Evolutionary conservation across 768 basidiomycete genomes (phyloP).

Genomic region (Sutorius australiensis): DNA sequence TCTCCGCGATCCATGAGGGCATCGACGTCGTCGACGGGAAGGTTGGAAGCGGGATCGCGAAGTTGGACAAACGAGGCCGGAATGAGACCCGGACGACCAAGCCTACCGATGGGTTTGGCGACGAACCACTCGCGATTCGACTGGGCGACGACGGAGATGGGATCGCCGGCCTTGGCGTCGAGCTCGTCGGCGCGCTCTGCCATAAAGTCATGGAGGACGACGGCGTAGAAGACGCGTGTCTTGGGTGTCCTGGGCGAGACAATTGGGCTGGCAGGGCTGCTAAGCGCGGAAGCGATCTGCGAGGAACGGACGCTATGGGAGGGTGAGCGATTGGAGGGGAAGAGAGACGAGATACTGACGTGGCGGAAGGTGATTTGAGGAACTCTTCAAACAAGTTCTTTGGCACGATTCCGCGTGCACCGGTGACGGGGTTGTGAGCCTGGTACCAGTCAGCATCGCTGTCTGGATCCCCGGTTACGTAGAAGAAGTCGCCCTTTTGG

Average conservation of each 20-base stretch:
- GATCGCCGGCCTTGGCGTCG: conserved; percentile 89
- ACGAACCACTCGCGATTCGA: conserved; percentile 99
- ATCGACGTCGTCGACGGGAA: conserved; percentile 70
- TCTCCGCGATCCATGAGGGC: conserved; percentile 82
- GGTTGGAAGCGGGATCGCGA: conserved; percentile 85
- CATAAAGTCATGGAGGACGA: conserved; percentile 91
- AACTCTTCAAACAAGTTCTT: conserved; percentile 88
- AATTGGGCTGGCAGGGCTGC: conserved; percentile 30
- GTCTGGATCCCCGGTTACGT: conserved; percentile 78
- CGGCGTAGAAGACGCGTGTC: conserved; percentile 81
- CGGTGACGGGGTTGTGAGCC: conserved; percentile 90
- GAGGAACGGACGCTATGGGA: conserved; percentile 41
- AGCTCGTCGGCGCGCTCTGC: conserved; percentile 98
- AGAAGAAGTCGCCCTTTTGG: conserved; percentile 94
- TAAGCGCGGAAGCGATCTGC: conserved; percentile 20
- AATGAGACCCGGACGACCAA: conserved; percentile 95
- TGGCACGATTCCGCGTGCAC: conserved; percentile 89
- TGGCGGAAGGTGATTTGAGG: conserved; percentile 57
- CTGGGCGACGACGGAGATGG: conserved; percentile 95
- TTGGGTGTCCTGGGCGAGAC: conserved; percentile 34
- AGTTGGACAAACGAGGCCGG: conserved; percentile 97
- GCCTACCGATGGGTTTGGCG: conserved; percentile 92
- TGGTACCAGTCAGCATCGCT: conserved; percentile 73
- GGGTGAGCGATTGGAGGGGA: not conserved
- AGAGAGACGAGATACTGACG: conserved; percentile 28